Conservation (phyloP, 352 stramenopile genomes). For the Globisporangium polare region DNA sequence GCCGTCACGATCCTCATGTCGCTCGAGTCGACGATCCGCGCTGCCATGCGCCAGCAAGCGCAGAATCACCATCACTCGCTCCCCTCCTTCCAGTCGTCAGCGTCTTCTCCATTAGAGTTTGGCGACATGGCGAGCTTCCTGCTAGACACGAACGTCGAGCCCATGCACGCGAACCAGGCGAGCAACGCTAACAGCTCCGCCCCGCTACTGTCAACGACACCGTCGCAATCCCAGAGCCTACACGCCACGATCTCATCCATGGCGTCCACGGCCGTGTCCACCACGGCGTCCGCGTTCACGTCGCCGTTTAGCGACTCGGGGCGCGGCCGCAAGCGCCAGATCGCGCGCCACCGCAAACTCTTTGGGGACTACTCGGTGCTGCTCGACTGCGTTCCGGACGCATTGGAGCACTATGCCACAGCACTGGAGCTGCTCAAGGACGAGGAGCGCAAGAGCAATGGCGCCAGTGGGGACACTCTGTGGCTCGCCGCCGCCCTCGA, state of each 20-base stretch:
- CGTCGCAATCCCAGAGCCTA: not conserved
- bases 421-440: slow-evolving; percentile 75
- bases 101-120: slow-evolving; percentile 16
- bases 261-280: slow-evolving; percentile 20
- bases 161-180: slow-evolving; percentile 22
- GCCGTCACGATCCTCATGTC: slow-evolving; percentile 82
- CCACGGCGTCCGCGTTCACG: slow-evolving; percentile 32
- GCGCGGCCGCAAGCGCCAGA: slow-evolving; percentile 46
- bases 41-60: slow-evolving; percentile 43
- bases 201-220: slow-evolving; percentile 19
- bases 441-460: slow-evolving; percentile 63
- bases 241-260: slow-evolving; percentile 16
- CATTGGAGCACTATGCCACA: slow-evolving; percentile 61
- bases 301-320: slow-evolving; percentile 32
- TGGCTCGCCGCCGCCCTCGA: slow-evolving; percentile 83
- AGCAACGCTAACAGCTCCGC: slow-evolving; percentile 24
- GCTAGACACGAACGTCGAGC: slow-evolving; percentile 76
- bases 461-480: slow-evolving; percentile 43
- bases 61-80: slow-evolving; percentile 13
- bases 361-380: slow-evolving; percentile 79
- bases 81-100: slow-evolving; percentile 13
- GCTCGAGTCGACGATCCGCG: slow-evolving; percentile 69
- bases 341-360: slow-evolving; percentile 68
- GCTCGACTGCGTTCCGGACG: slow-evolving; percentile 56
- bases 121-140: slow-evolving; percentile 44